Evolutionary conservation across 1,284 basidiomycete species (phyloP), one percentile per base, ranked within the genome.

Genomic region (Coriolopsis trogii): DNA sequence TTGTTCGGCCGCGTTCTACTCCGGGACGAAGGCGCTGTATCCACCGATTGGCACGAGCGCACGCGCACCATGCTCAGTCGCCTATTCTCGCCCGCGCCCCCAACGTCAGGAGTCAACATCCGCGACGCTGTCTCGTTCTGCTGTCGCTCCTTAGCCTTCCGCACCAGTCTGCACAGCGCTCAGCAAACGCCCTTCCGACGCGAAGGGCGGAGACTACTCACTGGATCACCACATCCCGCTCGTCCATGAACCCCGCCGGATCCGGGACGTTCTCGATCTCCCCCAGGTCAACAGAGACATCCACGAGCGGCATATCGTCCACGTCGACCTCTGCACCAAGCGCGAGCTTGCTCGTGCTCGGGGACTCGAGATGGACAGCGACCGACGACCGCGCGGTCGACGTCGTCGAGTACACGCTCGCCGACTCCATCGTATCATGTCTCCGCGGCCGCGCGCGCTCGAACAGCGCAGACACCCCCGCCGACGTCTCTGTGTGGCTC

Each of bases 341-440:
- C 23, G n/a, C 38, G 25, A 46, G 37, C 31, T 41, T 31, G 49
- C 38, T 41, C 34, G 29, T 33, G 24, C 41, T 47, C 20, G 51
- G 23, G 21, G 13, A 23, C 39, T 31, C 38, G 29, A 31, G 24
- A 31, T 33, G 25, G 21, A 38, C 24, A n/a, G 30, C 18, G 33
- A 26, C 25, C 31, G 36, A 46, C 21, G 44, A 41, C 16, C 29
- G 38, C 33, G 26, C 21, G 2, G 31, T 41, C 18, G 50, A 42
- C 6, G 45, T 45, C 41, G 49, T 24, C 25, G 51, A 52, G 41
- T 52, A 52, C 13, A 52, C 45, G 28, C 44, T 47, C 21, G 23
- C 41, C 1, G 51, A 47, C 28, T 52, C 51, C 21, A 43, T 26
- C 31, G 50, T 47, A 20, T 46, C 40, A 30, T 42, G 40, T 23